Evolutionary conservation across 2,329 filamentous ascomycete genomes (phyloP).

Genomic region (Penicillium sp.): DNA sequence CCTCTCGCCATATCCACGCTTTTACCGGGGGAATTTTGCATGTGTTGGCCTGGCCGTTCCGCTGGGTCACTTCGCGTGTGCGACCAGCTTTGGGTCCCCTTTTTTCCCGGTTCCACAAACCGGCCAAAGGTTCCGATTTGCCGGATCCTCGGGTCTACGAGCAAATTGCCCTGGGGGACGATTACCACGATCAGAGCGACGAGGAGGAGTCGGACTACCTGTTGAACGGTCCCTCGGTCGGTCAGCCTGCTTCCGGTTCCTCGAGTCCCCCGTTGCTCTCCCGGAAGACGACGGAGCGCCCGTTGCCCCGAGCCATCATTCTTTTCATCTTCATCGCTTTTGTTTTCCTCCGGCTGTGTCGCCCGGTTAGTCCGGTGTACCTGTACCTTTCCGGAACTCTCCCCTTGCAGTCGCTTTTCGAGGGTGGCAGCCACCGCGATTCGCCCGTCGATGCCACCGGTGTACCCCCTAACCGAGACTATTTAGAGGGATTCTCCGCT

Average conservation of each 20-base stretch:
- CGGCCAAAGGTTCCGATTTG: slow-evolving; percentile 1
- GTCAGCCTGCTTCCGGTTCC: too few relatives aligned
- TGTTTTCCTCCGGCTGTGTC: slow-evolving; percentile 9
- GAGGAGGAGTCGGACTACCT: slow-evolving; percentile 10
- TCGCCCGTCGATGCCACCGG: slow-evolving; percentile 9
- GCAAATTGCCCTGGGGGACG: slow-evolving; percentile 15
- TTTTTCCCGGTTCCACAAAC: slow-evolving; percentile 1
- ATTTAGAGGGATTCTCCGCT: slow-evolving; percentile 13
- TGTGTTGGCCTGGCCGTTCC: slow-evolving; percentile 10
- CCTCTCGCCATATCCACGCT: slow-evolving; percentile 23
- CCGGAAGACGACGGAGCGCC: slow-evolving; percentile 4
- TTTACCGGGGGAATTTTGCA: slow-evolving; percentile 25
- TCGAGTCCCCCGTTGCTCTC: background rate
- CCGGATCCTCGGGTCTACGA: slow-evolving; percentile 17
- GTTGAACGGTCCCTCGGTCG: background rate
- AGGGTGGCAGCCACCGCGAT: slow-evolving; percentile 7
- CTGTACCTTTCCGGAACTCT: slow-evolving; percentile 17
- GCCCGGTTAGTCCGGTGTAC: slow-evolving; percentile 14
- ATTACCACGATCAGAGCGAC: slow-evolving; percentile 9
- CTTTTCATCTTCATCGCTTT: slow-evolving; percentile 7
- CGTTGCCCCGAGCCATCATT: slow-evolving; percentile 6
- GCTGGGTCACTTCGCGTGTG: slow-evolving; percentile 3
- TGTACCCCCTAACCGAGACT: slow-evolving; percentile 11
- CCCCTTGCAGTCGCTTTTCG: slow-evolving; percentile 15
- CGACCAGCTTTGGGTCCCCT: slow-evolving; percentile 1